Base-by-base conservation (phyloP, 225 moss, liverwort and hornwort genomes). In the Polytrichum commune region DNA sequence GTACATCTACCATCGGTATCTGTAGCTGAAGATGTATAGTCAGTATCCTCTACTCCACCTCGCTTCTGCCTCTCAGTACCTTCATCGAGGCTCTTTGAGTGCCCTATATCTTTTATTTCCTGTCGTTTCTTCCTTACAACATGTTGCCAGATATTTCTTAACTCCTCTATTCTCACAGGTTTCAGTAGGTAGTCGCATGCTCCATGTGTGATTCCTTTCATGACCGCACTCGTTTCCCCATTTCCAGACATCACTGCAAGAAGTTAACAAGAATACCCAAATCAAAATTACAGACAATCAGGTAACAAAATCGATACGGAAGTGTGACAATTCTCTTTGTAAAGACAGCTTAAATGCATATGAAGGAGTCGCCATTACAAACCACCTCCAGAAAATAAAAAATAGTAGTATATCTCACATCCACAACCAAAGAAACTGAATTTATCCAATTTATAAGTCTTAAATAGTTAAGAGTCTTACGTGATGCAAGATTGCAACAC, bases 61-160 rank as follows among this genome's bases (percentile, higher is more conserved):
- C 85, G 91, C 69, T 79, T 90, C 60, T 88, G 87, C 25, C 86
- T 79, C 26, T 88, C 58, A 72, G 75, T 69, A 28, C 85, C 79
- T 62, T 80, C 81, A 8, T 91, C 93, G 25, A 80, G 60, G 66
- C 89, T 89, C 73, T 77, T 86, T 53, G 89, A 76, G 22, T 84
- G 82, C 30, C 65, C 71, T n/a, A 74, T 71, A 8, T 86, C 72
- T 72, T 82, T 89, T 32, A 71, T 66, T 24, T 5, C 86, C 35
- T 82, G 84, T 24, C 82, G 81, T 55, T 82, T 84, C 68, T 90
- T 89, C 53, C 94, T 84, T 23, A 94, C 74, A n/a, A 94, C 94
- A 33, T 94, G 94, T 68, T 94, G 93, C 93, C 93, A 93, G 64
- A 93, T 93, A 69, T 91, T 93, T 28, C 87, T 80, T 65, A 93